Conservation (phyloP, 371 early-diverging fungal species). For the Lichtheimia hyalospora region DNA sequence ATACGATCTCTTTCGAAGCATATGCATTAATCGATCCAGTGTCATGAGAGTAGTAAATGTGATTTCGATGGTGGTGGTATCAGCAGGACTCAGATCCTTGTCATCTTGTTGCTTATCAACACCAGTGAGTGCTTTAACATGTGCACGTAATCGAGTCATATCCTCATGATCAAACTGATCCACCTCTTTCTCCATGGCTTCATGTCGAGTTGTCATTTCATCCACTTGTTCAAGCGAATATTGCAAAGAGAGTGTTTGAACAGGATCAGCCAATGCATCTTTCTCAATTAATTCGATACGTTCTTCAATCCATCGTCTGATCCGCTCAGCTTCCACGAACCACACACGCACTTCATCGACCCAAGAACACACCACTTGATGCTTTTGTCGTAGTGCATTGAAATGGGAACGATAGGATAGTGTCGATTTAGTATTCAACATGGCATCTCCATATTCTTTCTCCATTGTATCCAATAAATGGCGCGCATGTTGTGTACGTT, state of each 20-base stretch:
- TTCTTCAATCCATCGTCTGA: constrained; percentile 45
- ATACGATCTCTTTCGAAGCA: constrained; percentile 34
- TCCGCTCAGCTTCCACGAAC: constrained; percentile 50
- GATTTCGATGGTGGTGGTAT: constrained; percentile 56
- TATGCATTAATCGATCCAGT: constrained; percentile 46
- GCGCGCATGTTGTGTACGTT: constrained; percentile 22
- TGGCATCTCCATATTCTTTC: constrained; percentile 6
- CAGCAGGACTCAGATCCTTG: constrained; percentile 52
- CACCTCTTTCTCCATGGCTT: constrained; percentile 28
- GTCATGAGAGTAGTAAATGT: constrained; percentile 49
- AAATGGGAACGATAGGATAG: constrained; percentile 11
- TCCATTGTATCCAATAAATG: constrained; percentile 14
- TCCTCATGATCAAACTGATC: constrained; percentile 47
- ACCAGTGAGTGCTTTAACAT: constrained; percentile 51
- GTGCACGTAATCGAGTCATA: constrained; percentile 48
- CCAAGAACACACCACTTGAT: constrained; percentile 38
- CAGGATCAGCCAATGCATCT: constrained; percentile 11
- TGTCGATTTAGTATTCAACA: background rate
- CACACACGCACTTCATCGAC: constrained; percentile 52
- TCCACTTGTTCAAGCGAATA: constrained; percentile 28
- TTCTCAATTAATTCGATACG: constrained; percentile 31
- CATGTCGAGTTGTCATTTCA: constrained; percentile 22
- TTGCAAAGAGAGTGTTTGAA: constrained; percentile 1
- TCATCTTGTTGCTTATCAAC: constrained; percentile 21
- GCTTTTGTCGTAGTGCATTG: constrained; percentile 26